Conservation (phyloP, 2,329 filamentous ascomycete genomes). For the Aspergillus calidoustus region DNA sequence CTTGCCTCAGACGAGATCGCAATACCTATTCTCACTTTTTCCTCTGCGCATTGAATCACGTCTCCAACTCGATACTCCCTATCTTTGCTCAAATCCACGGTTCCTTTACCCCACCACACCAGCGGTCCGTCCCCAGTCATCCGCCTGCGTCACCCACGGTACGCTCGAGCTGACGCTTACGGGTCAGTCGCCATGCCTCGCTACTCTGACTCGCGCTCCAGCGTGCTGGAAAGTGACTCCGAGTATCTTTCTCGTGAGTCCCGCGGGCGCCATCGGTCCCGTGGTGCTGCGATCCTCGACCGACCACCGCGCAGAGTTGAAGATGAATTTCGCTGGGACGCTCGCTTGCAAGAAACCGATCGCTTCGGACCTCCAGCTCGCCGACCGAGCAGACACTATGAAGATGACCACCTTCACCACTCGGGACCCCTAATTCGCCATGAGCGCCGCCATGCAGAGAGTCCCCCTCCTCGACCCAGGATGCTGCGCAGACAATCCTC, state of each 20-base stretch:
- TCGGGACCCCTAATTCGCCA: constrained; percentile 61
- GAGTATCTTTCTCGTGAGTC: constrained; percentile 50
- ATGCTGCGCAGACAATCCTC: constrained; percentile 83
- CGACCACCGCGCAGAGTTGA: constrained; percentile 42
- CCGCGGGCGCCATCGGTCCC: constrained; percentile 44
- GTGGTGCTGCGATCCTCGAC: constrained; percentile 41
- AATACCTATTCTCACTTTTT: constrained; percentile 1
- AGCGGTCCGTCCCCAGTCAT: constrained; percentile 38
- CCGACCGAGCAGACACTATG: constrained; percentile 44
- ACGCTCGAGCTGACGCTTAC: constrained; percentile 21
- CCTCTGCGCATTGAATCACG: background rate
- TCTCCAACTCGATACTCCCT: background rate
- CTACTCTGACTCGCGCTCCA: constrained; percentile 43
- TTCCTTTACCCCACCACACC: constrained; percentile 24
- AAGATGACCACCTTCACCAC: constrained; percentile 48
- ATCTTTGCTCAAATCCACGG: constrained; percentile 4
- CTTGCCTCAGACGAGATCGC: background rate
- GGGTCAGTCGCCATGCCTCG: constrained; percentile 40
- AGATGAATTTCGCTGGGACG: constrained; percentile 45
- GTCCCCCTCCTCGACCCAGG: constrained; percentile 64
- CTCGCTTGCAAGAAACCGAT: constrained; percentile 47
- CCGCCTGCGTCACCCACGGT: constrained; percentile 44
- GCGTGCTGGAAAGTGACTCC: constrained; percentile 44
- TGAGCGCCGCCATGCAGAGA: constrained; percentile 61
- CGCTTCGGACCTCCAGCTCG: constrained; percentile 49